These are phyloP conservation scores for Tulasnella sp. DNA, from an alignment of 768 basidiomycete species.

Conservation along the genomic window DNA sequence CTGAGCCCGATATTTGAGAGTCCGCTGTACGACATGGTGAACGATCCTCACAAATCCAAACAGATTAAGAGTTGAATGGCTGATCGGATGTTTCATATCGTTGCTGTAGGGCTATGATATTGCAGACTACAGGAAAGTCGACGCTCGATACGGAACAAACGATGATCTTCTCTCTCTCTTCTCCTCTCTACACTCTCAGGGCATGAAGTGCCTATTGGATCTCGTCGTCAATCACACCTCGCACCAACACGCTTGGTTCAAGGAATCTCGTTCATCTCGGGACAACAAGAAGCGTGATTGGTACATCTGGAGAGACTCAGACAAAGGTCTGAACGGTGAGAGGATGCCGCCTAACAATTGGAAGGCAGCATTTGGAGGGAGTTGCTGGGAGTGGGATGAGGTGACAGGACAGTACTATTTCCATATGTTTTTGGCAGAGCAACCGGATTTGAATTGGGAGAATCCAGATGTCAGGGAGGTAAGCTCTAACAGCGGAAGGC, in stretches of 20 bases:
- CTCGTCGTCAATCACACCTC: conserved; percentile 68
- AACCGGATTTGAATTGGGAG: conserved; percentile 73
- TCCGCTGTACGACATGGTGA: conserved; percentile 51
- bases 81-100: conserved; percentile 30
- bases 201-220: conserved; percentile 73
- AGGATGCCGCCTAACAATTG: conserved; percentile 63
- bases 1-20: conserved; percentile 59
- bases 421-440: conserved; percentile 52
- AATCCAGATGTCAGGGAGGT: conserved; percentile 38
- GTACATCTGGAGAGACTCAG: conserved; percentile 64
- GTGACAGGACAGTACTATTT: conserved; percentile 58
- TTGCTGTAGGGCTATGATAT: conserved; percentile 32
- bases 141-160: conserved; percentile 53
- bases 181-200: conserved; percentile 39
- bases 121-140: conserved; percentile 52
- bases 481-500: no score
- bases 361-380: conserved; percentile 55
- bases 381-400: conserved; percentile 56
- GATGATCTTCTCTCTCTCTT: conserved; percentile 30
- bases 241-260: conserved; percentile 65
- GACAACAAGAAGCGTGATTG: conserved; percentile 54
- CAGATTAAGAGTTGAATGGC: no score
- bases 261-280: conserved; percentile 40
- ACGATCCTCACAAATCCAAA: no score
- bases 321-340: conserved; percentile 40